A percentile compares a stretch with the other conserved stretches of the same genome.
Evolutionary conservation across 2,329 filamentous ascomycete species (phyloP).

Genomic region (Arthroderma uncinatum): DNA sequence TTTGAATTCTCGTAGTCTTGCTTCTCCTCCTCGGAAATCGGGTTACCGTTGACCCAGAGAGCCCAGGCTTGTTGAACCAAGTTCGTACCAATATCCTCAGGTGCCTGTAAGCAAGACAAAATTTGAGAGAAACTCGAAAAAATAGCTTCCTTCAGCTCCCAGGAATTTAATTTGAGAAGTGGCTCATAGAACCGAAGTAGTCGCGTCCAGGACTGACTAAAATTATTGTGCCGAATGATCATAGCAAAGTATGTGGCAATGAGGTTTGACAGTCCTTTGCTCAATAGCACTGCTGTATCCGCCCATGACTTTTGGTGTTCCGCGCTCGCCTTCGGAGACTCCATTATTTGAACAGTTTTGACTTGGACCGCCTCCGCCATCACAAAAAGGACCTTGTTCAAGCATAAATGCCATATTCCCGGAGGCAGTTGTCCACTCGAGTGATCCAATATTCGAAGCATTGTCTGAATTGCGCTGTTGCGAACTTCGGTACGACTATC

Average conservation of each 20-base stretch:
- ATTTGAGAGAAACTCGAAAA: conserved; percentile 58
- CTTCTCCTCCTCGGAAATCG: conserved; percentile 36
- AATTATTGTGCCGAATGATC: conserved; percentile 54
- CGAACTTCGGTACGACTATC: conserved; percentile 32
- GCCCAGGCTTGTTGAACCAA: conserved; percentile 56
- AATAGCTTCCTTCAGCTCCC: conserved; percentile 61
- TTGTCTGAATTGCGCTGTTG: conserved; percentile 69
- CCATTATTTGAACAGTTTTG: conserved; percentile 27
- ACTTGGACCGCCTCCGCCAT: conserved; percentile 60
- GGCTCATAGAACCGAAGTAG: conserved; percentile 58
- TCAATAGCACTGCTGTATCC: conserved; percentile 62
- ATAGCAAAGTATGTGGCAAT: conserved; percentile 66
- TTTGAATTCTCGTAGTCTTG: conserved; percentile 48
- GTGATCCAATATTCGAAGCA: conserved; percentile 83
- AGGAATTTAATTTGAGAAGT: conserved; percentile 50
- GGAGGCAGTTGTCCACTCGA: conserved; percentile 71
- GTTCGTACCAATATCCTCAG: conserved; percentile 33
- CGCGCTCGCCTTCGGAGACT: conserved; percentile 9
- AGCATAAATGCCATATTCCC: conserved; percentile 71
- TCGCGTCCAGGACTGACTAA: conserved; percentile 63
- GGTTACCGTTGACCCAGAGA: conserved; percentile 58
- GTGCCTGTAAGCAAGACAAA: conserved; percentile 36
- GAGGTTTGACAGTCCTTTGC: conserved; percentile 61
- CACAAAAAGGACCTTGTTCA: conserved; percentile 68
- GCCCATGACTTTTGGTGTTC: conserved; percentile 47